Percentiles rank a stretch among this genome's conserved stretches.
phyloP scores from a whole-genome alignment of 2,329 filamentous ascomycete genomes.

The Gaeumannomyces sp. region DNA sequence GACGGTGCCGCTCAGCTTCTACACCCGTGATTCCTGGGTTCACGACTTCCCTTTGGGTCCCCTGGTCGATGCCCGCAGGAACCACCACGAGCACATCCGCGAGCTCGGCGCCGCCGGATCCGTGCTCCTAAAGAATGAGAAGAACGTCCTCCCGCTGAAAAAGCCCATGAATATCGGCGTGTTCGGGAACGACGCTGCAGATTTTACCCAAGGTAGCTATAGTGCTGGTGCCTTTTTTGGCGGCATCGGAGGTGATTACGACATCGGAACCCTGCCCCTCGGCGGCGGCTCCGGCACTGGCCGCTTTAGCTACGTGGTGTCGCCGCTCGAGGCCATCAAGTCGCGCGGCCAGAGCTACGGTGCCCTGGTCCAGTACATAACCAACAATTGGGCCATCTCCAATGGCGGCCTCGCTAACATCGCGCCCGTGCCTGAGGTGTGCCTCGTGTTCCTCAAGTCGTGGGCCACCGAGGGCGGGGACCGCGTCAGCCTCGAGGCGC shows the following conservation, averaged over 20 bases:
- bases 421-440: slow-evolving; percentile 45
- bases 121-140: slow-evolving; percentile 58
- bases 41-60: not conserved
- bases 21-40: not conserved
- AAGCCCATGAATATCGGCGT: slow-evolving; percentile 51
- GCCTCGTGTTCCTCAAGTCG: slow-evolving; percentile 58
- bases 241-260: slow-evolving; percentile 48
- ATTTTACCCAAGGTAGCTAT: slow-evolving; percentile 49
- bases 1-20: not conserved
- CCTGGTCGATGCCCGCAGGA: slow-evolving; percentile 47
- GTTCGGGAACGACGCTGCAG: slow-evolving; percentile 66
- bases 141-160: slow-evolving; percentile 43
- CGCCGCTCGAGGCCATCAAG: slow-evolving; percentile 55
- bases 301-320: slow-evolving; percentile 73
- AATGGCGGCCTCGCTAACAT: slow-evolving; percentile 3
- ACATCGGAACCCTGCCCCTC: slow-evolving; percentile 72
- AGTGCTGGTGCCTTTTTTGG: slow-evolving; percentile 67
- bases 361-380: slow-evolving; percentile 45
- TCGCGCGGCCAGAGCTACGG: slow-evolving; percentile 48
- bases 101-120: slow-evolving; percentile 49
- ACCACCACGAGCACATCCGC: slow-evolving; percentile 40
- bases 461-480: slow-evolving; percentile 68
- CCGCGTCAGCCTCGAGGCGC: slow-evolving; percentile 56
- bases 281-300: slow-evolving; percentile 87
- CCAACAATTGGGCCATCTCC: slow-evolving; percentile 41